phyloP scores from a whole-genome alignment of 2,329 filamentous ascomycete genomes.

The Aurifilum marmelostoma region DNA sequence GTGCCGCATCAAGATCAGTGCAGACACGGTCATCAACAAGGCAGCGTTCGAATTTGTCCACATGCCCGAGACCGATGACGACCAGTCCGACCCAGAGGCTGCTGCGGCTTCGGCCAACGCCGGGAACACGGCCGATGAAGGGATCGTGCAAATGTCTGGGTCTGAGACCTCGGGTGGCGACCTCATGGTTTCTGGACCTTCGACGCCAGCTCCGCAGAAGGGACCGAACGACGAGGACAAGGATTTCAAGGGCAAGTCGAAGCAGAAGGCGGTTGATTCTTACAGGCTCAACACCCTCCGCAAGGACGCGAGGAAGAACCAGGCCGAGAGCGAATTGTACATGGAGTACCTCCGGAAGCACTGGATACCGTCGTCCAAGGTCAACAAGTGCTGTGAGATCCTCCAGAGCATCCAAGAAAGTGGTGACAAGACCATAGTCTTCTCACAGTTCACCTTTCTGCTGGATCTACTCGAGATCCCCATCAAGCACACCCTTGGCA shows the following conservation, averaged over 20 bases:
- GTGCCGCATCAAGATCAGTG: slow-evolving; percentile 70
- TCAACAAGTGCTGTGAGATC: slow-evolving; percentile 69
- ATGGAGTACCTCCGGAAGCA: slow-evolving; percentile 67
- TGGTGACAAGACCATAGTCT: slow-evolving; percentile 78
- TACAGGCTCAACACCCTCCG: slow-evolving; percentile 55
- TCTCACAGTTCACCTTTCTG: slow-evolving; percentile 79
- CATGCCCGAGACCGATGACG: slow-evolving; percentile 56
- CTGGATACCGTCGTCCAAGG: slow-evolving; percentile 77
- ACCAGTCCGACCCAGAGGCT: slow-evolving; percentile 36
- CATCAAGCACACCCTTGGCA: slow-evolving; percentile 55
- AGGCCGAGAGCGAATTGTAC: slow-evolving; percentile 69
- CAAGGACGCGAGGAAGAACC: slow-evolving; percentile 66
- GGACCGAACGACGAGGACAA: slow-evolving; percentile 31
- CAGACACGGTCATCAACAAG: slow-evolving; percentile 73
- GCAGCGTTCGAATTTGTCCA: slow-evolving; percentile 74
- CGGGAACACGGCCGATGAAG: slow-evolving; percentile 43
- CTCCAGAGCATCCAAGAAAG: slow-evolving; percentile 52
- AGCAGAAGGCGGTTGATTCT: slow-evolving; percentile 44
- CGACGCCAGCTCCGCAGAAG: slow-evolving; percentile 34
- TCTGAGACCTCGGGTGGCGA: slow-evolving; percentile 31
- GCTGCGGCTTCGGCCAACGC: slow-evolving; percentile 31
- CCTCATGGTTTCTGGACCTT: slow-evolving; percentile 4
- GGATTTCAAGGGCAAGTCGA: slow-evolving; percentile 48
- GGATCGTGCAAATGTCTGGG: slow-evolving; percentile 30
- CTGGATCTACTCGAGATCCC: slow-evolving; percentile 78